Evolutionary conservation across 495 filamentous ascomycete species (phyloP), one percentile per base, ranked within the genome.

Genomic region (Glonium stellatum): DNA sequence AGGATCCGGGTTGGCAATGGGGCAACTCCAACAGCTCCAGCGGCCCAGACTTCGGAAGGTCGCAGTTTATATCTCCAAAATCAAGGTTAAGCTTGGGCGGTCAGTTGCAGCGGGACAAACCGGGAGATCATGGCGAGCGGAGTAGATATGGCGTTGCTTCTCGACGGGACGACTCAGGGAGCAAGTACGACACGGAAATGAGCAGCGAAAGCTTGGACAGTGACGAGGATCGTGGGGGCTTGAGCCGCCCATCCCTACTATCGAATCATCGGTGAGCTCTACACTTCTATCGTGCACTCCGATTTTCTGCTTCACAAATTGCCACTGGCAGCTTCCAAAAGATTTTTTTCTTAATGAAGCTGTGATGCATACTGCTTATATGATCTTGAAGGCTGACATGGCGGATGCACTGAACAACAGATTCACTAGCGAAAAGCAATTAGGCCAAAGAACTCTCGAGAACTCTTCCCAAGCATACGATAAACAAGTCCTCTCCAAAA

Each of bases 401-500:
- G 23, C 15, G 55, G 69, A 78, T 58, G 76, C 56, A 79, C 15
- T 51, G 48, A 21, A 25, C 31, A 71, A 27, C 75, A 87, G 77
- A 74, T 77, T 84, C 59, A 81, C 80, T 55, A 81, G 82, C 51
- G 83, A 85, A 68, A 75, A 72, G 46, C 78, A 83, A 48, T 74
- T 84, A 42, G 83, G 80, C 50, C 75, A 79, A 60, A 70, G 77
- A 47, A 77, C 81, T 54, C 73, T 84, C 36, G 78, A 81, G 68
- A 82, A 79, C 58, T 82, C 80, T 8, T 85, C 82, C 15, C 83
- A 88, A 64, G 82, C 82, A 27, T 93, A 93, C 67, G 90, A 95
- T 65, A 86, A 86, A 68, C 85, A 86, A 59, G 74, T 92, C 54
- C 73, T 93, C 25, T 88, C 87, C 48, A 92, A 88, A 69, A 85